Base-by-base conservation (phyloP, 805 yeast genomes). In the Saccharomycopsis schoenii region DNA sequence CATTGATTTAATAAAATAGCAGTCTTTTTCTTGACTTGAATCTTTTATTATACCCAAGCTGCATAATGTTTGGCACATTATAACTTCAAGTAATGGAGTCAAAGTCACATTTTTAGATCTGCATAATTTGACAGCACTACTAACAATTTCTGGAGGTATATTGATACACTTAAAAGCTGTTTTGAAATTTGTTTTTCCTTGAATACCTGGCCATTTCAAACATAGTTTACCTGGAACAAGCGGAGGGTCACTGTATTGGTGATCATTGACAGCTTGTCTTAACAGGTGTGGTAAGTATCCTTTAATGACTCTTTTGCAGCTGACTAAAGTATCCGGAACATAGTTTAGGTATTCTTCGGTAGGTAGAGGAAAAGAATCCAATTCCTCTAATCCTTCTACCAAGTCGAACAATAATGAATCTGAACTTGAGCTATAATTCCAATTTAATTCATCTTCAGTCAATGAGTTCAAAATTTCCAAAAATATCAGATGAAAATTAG, bases 361-460 rank as follows among this genome's bases (percentile, higher is more conserved):
- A 40, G 57, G 50, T 25, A 55, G 39, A 15, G 57, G 57, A 37
- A 55, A 55, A 39, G 50, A 40, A 40, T 55, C 57, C 34, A 55
- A 55, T 24, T 39, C 50, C 6, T 55, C 57, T 21, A 55, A 39
- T 14, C 36, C 24, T 55, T 21, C 37, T 9, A 34, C 36, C 34
- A 55, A 55, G 21, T 55, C 57, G 37, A 55, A 55, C 41, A 55
- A 55, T 9, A 47, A 47, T 47, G n/a, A 47, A 47, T 47, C 52
- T 21, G 34, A 21, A 47, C 21, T 11, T 21, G 21, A 24, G 15
- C 34, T 12, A 21, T 12, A 19, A 19, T 47, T n/a, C 34, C 21
- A 21, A 24, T 11, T 47, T 47, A 47, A 47, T 47, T 47, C 52
- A 5, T 47, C 52, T 15, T 47, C 52, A 47, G 24, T 25, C 14